phyloP scores from a whole-genome alignment of 2,329 filamentous ascomycete species.

The Cordyceps sp. region DNA sequence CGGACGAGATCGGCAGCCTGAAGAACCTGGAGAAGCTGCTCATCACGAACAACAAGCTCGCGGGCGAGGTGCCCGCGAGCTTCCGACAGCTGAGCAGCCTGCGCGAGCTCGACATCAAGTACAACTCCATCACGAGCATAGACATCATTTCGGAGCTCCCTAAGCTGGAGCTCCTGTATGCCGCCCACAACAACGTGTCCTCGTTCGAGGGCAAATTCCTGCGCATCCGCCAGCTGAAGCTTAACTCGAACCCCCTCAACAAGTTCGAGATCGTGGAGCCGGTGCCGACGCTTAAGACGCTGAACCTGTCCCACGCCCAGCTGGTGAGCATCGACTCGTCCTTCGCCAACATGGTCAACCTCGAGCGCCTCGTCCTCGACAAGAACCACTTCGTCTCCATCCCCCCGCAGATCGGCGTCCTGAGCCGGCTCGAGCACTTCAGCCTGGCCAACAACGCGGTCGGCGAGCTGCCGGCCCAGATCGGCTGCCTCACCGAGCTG shows the following conservation, averaged over 20 bases:
- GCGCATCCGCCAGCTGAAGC: constrained; percentile 63
- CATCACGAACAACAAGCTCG: constrained; percentile 87
- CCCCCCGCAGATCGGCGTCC: constrained; percentile 67
- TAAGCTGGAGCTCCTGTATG: constrained; percentile 71
- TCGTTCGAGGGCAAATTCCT: constrained; percentile 82
- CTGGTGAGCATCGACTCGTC: constrained; percentile 77
- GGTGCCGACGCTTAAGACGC: constrained; percentile 64
- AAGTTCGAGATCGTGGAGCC: constrained; percentile 70
- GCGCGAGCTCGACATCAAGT: constrained; percentile 85
- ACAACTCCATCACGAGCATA: constrained; percentile 78
- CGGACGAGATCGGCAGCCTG: constrained; percentile 62
- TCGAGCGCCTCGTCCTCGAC: constrained; percentile 79
- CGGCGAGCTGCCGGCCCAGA: constrained; percentile 67
- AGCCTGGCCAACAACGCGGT: constrained; percentile 89
- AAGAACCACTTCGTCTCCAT: constrained; percentile 92
- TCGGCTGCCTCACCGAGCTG: constrained; percentile 75
- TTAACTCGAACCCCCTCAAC: constrained; percentile 92
- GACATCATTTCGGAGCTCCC: constrained; percentile 74
- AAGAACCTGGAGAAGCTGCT: constrained; percentile 73
- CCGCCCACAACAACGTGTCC: constrained; percentile 85
- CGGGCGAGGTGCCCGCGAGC: constrained; percentile 54
- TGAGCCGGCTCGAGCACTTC: constrained; percentile 74
- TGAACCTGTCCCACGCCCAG: constrained; percentile 86
- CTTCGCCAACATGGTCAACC: constrained; percentile 72
- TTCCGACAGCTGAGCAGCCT: constrained; percentile 62